Evolutionary conservation across 1,284 basidiomycete genomes (phyloP).

Genomic region (Cryptococcus floricola): DNA sequence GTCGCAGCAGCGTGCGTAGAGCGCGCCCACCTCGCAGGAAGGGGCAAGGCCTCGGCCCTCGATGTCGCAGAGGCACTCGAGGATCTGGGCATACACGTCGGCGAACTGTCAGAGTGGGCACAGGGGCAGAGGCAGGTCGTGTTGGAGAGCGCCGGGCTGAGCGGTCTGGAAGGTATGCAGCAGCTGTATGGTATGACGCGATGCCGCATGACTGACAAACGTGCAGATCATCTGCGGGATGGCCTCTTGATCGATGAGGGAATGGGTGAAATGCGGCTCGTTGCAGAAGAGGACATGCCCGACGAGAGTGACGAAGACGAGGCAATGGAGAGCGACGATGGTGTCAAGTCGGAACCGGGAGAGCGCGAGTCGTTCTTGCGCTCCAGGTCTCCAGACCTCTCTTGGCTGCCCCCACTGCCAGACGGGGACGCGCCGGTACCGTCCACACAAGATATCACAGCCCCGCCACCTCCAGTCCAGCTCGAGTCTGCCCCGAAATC

Average conservation of each 20-base stretch:
- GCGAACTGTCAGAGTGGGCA: conserved; percentile 39
- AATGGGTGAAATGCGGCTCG: conserved; percentile 24
- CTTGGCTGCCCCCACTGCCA: conserved; percentile 41
- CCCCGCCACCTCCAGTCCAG: conserved; percentile 1
- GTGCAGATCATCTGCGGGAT: conserved; percentile 28
- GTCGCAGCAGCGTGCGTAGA: conserved; percentile 38
- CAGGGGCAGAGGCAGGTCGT: conserved; percentile 25
- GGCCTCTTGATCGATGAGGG: conserved; percentile 24
- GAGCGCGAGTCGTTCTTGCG: conserved; percentile 10
- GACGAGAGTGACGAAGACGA: conserved; percentile 8
- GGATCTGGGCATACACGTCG: conserved; percentile 33
- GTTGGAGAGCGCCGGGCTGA: conserved; percentile 23
- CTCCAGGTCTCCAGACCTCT: conserved; percentile 19
- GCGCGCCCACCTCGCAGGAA: conserved; percentile 36
- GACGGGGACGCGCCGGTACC: not conserved
- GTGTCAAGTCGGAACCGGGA: conserved; percentile 1
- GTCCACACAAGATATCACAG: not conserved
- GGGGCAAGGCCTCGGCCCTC: conserved; percentile 36
- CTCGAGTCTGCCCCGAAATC: conserved; percentile 19
- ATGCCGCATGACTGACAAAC: not conserved
- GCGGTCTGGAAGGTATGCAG: conserved; percentile 23
- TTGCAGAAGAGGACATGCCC: conserved; percentile 11
- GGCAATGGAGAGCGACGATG: conserved; percentile 9
- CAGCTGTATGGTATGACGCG: conserved; percentile 4
- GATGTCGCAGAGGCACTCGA: conserved; percentile 41